Evolutionary conservation across 805 yeast genomes (phyloP).

Genomic region (Kodamaea lidongshanica): DNA sequence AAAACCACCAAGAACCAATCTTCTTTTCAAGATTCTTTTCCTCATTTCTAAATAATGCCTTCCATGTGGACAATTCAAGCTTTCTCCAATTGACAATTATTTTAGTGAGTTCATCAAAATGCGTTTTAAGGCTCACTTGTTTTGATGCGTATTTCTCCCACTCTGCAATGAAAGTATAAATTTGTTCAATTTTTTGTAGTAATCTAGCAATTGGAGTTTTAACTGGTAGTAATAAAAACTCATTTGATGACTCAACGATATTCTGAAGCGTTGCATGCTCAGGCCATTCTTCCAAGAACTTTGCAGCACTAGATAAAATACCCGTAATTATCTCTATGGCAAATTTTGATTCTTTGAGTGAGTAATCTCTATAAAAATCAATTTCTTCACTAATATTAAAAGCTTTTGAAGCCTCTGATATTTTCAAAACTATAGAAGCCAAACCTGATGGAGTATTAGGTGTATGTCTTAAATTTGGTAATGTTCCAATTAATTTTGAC

Average conservation of each 20-base stretch:
- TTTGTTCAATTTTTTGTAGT: slow-evolving; percentile 78
- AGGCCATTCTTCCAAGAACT: slow-evolving; percentile 71
- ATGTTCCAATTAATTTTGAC: slow-evolving; percentile 14
- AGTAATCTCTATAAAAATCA: slow-evolving; percentile 60
- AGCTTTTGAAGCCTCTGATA: slow-evolving; percentile 11
- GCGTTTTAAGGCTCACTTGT: slow-evolving; percentile 56
- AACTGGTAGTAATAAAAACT: slow-evolving; percentile 56
- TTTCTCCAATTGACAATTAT: slow-evolving; percentile 88
- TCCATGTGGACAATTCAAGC: slow-evolving; percentile 83
- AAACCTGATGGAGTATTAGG: slow-evolving; percentile 19
- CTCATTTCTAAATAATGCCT: slow-evolving; percentile 62
- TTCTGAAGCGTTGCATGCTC: slow-evolving; percentile 87
- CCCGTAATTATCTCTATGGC: slow-evolving; percentile 46
- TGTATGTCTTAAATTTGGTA: slow-evolving; percentile 8
- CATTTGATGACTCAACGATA: slow-evolving; percentile 56
- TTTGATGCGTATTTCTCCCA: slow-evolving; percentile 92
- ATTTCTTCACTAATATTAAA: slow-evolving; percentile 15
- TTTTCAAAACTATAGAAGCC: slow-evolving; percentile 15
- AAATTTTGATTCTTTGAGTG: slow-evolving; percentile 51
- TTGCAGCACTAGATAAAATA: slow-evolving; percentile 27
- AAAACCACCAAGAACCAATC: slow-evolving; percentile 86
- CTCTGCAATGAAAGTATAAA: slow-evolving; percentile 74
- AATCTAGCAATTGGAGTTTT: slow-evolving; percentile 70
- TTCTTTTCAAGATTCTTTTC: slow-evolving; percentile 40
- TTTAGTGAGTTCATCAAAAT: slow-evolving; percentile 52